Conservation (phyloP, 2,329 filamentous ascomycete species). For the Verticillium zaregamsianum region DNA sequence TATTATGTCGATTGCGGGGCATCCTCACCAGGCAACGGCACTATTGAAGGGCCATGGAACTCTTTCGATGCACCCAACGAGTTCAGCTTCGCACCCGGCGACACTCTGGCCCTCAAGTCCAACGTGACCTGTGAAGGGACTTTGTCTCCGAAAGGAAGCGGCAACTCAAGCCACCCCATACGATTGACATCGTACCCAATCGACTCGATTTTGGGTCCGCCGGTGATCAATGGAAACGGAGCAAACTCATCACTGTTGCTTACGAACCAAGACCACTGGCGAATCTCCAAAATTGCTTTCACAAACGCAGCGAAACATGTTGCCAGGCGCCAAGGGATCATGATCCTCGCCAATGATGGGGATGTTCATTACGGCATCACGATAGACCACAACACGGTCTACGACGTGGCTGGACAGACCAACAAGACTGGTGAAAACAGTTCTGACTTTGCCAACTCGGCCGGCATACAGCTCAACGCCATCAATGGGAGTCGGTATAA, state of each 20-base stretch:
- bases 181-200: constrained; percentile 13
- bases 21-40: constrained; percentile 9
- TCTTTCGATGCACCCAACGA: constrained; percentile 14
- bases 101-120: constrained; percentile 14
- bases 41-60: constrained; percentile 12
- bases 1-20: constrained; percentile 17
- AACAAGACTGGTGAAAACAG: constrained; percentile 14
- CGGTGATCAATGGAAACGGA: constrained; percentile 17
- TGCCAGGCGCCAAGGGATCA: constrained; percentile 15
- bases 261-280: constrained; percentile 18
- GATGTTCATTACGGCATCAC: constrained; percentile 16
- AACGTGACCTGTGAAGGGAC: constrained; percentile 14
- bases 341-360: constrained; percentile 16
- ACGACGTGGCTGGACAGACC: constrained; percentile 18
- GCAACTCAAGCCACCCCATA: constrained; percentile 12
- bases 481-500: constrained; percentile 17
- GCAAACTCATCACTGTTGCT: constrained; percentile 13
- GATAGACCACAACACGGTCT: constrained; percentile 15
- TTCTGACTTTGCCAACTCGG: constrained; percentile 13
- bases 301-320: constrained; percentile 13
- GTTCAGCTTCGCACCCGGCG: constrained; percentile 12
- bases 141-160: constrained; percentile 15
- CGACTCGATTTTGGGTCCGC: constrained; percentile 3
- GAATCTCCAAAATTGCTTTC: constrained; percentile 15
- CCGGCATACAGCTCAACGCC: constrained; percentile 14